Conservation (phyloP, 2,329 filamentous ascomycete genomes). For the Colletotrichum sp. region DNA sequence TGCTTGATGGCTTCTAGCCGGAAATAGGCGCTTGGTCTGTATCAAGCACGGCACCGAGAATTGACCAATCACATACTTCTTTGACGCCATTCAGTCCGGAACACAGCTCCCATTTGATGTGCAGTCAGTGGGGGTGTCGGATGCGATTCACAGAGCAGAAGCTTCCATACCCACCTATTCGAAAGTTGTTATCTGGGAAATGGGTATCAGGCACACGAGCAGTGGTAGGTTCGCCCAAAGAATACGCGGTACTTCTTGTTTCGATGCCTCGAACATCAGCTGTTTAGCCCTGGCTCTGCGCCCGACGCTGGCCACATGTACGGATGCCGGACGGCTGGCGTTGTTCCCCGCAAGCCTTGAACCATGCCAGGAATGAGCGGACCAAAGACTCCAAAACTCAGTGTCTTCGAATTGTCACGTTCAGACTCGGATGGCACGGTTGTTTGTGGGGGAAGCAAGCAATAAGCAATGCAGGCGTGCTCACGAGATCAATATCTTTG, state of each 20-base stretch:
- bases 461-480: not conserved
- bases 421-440: conserved; percentile 13
- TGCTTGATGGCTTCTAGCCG: not conserved
- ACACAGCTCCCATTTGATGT: conserved; percentile 4
- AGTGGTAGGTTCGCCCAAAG: not conserved
- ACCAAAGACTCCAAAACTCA: not conserved
- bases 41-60: not conserved
- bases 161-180: not conserved
- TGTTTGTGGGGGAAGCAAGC: conserved; percentile 12
- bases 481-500: conserved; percentile 7
- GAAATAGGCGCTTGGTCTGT: not conserved
- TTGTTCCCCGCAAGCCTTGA: not conserved
- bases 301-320: not conserved
- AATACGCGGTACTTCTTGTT: not conserved
- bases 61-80: not conserved
- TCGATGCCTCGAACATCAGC: not conserved
- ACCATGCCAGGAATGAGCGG: not conserved
- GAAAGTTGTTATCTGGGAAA: not conserved
- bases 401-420: not conserved
- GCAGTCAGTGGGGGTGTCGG: not conserved
- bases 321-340: not conserved
- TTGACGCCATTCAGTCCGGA: not conserved
- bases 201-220: not conserved
- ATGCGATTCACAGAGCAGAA: not conserved
- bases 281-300: not conserved